phyloP scores from a whole-genome alignment of 805 yeast species.

The Saturnispora bothae region DNA sequence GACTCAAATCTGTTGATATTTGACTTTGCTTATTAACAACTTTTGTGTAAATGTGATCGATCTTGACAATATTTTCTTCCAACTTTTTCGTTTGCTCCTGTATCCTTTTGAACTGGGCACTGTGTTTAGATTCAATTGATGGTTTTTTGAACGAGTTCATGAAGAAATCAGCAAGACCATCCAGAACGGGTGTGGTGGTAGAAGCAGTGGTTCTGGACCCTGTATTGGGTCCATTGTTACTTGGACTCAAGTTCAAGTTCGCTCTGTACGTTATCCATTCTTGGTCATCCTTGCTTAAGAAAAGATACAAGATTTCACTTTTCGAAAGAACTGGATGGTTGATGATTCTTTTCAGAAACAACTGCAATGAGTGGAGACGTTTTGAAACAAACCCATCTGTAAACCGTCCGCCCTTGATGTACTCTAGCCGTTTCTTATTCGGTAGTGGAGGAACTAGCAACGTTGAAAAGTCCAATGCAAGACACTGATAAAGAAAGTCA shows the following conservation, averaged over 20 bases:
- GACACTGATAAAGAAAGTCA: conserved; percentile 61
- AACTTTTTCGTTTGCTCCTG: conserved; percentile 73
- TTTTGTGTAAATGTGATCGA: conserved; percentile 69
- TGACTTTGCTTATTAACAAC: conserved; percentile 65
- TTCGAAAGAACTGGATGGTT: conserved; percentile 63
- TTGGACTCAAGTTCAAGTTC: conserved; percentile 27
- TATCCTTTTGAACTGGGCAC: conserved; percentile 72
- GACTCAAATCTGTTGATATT: conserved; percentile 60
- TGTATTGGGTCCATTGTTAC: conserved; percentile 8
- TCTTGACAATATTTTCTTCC: conserved; percentile 68
- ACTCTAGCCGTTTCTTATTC: conserved; percentile 82
- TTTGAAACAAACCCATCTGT: conserved; percentile 74
- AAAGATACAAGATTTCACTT: conserved; percentile 60
- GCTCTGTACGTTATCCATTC: conserved; percentile 66
- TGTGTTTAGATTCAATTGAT: conserved; percentile 39
- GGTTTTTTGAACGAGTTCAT: conserved; percentile 89
- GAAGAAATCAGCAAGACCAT: conserved; percentile 79
- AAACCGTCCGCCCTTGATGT: conserved; percentile 88
- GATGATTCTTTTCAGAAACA: conserved; percentile 64
- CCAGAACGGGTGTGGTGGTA: conserved; percentile 28
- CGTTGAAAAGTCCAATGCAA: conserved; percentile 72
- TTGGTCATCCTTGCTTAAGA: conserved; percentile 46
- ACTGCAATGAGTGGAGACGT: conserved; percentile 67
- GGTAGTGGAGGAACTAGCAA: conserved; percentile 89
- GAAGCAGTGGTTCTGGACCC: background rate